A percentile compares a stretch with the other conserved stretches of the same genome.
These are phyloP conservation scores for Syzygium aqueum DNA, from an alignment of 345 rosid genomes.

Conservation along the genomic window DNA sequence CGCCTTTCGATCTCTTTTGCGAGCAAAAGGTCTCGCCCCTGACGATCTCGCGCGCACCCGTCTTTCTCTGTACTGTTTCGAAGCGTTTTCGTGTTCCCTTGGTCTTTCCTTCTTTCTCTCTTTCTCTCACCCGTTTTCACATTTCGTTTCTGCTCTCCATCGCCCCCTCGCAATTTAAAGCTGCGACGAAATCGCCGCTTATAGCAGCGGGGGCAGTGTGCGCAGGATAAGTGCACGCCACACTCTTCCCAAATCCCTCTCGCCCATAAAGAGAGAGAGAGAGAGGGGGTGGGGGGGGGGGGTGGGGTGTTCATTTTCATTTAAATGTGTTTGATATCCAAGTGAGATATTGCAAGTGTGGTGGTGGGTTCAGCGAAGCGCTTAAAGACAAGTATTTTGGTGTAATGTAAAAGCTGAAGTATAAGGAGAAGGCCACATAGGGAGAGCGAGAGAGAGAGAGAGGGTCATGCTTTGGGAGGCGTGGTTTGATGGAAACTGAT, in stretches of 20 bases:
- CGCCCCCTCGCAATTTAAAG: constrained; percentile 42
- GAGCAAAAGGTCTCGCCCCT: background rate
- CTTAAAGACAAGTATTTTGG: background rate
- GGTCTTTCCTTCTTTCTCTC: constrained; percentile 5
- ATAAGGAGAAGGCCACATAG: background rate
- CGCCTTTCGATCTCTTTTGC: background rate
- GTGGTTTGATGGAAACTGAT: constrained; percentile 48
- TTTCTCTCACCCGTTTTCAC: background rate
- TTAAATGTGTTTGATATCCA: background rate
- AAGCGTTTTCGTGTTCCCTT: constrained; percentile 4
- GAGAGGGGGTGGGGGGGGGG: constrained; percentile 5
- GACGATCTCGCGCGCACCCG: background rate
- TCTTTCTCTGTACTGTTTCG: background rate
- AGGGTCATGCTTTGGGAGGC: constrained; percentile 31
- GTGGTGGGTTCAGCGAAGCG: background rate
- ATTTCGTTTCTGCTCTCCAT: background rate
- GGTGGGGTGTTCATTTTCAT: background rate
- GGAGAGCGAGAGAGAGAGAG: background rate
- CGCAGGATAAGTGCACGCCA: constrained; percentile 28
- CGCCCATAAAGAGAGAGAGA: background rate
- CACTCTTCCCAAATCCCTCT: constrained; percentile 27
- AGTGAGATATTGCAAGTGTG: background rate
- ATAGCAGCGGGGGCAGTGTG: constrained; percentile 63
- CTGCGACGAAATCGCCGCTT: constrained; percentile 72
- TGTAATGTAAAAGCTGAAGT: constrained; percentile 7